These are phyloP conservation scores for Metschnikowia continentalis DNA, from an alignment of 805 yeast genomes.

Conservation along the genomic window DNA sequence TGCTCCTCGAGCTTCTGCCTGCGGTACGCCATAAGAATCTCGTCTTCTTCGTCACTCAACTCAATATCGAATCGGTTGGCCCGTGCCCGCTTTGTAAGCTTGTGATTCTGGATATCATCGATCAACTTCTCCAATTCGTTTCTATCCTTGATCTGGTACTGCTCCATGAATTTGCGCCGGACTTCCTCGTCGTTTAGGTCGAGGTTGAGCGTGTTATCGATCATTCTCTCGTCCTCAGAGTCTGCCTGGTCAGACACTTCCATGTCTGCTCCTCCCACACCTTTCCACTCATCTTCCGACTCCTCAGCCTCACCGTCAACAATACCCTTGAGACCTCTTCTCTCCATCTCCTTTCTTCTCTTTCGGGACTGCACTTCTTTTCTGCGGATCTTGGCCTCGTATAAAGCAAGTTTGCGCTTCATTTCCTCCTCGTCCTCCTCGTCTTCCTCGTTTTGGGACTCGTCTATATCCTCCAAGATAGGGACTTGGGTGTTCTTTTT, in stretches of 20 bases:
- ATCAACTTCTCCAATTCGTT: conserved; percentile 61
- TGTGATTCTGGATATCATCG: conserved; percentile 70
- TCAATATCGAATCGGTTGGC: conserved; percentile 56
- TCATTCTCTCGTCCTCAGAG: conserved; percentile 74
- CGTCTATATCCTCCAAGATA: not conserved
- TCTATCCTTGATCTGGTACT: conserved; percentile 59
- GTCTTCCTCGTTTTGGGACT: conserved; percentile 13
- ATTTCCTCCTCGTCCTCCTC: conserved; percentile 27
- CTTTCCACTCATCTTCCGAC: conserved; percentile 86
- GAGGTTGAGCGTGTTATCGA: conserved; percentile 62
- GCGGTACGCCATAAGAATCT: conserved; percentile 45
- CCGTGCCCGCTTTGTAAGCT: conserved; percentile 54
- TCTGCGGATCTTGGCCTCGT: conserved; percentile 36
- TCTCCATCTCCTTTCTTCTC: conserved; percentile 50
- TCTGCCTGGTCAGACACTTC: conserved; percentile 55
- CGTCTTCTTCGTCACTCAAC: conserved; percentile 74
- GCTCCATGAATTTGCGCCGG: conserved; percentile 53
- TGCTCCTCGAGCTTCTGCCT: conserved; percentile 43
- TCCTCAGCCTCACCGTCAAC: conserved; percentile 84
- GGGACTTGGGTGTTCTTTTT: conserved; percentile 1
- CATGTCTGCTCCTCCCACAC: conserved; percentile 71
- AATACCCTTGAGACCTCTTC: conserved; percentile 53
- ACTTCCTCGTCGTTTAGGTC: conserved; percentile 56
- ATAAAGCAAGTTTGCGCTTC: conserved; percentile 30
- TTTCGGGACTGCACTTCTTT: conserved; percentile 32